Conservation (phyloP, 1,139 yeast genomes). For the Debaryomycetaceae sp. region DNA sequence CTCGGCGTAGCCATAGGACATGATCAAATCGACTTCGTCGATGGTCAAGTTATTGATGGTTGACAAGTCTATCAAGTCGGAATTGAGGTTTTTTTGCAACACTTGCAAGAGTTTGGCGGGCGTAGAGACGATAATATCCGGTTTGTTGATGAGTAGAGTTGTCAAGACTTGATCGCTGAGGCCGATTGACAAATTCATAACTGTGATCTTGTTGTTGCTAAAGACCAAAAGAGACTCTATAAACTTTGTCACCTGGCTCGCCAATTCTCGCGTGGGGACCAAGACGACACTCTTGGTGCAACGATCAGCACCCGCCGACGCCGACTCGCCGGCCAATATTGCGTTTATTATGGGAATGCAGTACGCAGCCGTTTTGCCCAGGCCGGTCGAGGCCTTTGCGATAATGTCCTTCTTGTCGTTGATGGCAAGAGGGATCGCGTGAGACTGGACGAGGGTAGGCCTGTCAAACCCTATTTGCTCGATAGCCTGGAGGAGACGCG, state of each 20-base stretch:
- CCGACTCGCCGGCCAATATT: constrained; percentile 29
- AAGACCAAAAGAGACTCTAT: constrained; percentile 57
- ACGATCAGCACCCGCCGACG: constrained; percentile 11
- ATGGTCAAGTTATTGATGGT: constrained; percentile 64
- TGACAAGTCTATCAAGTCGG: constrained; percentile 33
- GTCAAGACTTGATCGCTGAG: constrained; percentile 63
- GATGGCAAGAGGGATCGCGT: constrained; percentile 84
- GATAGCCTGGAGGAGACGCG: constrained; percentile 76
- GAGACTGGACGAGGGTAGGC: constrained; percentile 85
- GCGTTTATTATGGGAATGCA: constrained; percentile 67
- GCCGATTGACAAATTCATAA: constrained; percentile 66
- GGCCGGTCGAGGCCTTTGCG: constrained; percentile 83
- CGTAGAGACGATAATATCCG: constrained; percentile 78
- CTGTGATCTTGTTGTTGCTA: constrained; percentile 56
- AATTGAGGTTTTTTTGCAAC: constrained; percentile 38
- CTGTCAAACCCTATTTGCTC: constrained; percentile 69
- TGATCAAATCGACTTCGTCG: constrained; percentile 90
- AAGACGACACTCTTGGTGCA: constrained; percentile 47
- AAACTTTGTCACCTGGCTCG: constrained; percentile 72
- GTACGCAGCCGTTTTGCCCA: constrained; percentile 86
- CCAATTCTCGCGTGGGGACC: constrained; percentile 80
- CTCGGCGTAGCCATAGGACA: constrained; percentile 84
- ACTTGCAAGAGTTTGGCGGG: constrained; percentile 66
- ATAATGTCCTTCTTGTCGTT: constrained; percentile 80
- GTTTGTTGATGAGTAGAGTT: constrained; percentile 60